Conservation (phyloP, 2,329 filamentous ascomycete genomes). For the Clonostachys sp. region DNA sequence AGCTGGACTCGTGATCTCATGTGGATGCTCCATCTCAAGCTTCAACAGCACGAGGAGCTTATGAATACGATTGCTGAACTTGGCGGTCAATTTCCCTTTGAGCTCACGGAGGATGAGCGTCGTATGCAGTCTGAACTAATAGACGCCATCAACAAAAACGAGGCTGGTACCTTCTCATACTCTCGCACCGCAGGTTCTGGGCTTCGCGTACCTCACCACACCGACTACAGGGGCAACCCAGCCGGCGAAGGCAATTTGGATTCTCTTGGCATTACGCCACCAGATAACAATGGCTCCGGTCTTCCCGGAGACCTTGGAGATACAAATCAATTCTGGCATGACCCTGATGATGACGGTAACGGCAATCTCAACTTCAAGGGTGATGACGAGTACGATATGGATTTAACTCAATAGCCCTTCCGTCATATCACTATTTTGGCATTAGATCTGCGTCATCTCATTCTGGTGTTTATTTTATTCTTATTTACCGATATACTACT, state of each 20-base stretch:
- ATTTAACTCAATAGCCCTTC: slow-evolving; percentile 36
- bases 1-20: slow-evolving; percentile 97
- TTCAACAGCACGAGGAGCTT: slow-evolving; percentile 86
- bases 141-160: slow-evolving; percentile 80
- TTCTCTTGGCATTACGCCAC: slow-evolving; percentile 28
- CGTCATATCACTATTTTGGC: too few relatives aligned
- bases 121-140: slow-evolving; percentile 93
- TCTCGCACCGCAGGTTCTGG: slow-evolving; percentile 79
- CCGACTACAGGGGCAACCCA: slow-evolving; percentile 77
- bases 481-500: neutral
- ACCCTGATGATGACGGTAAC: slow-evolving; percentile 68
- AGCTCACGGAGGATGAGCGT: slow-evolving; percentile 84
- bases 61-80: slow-evolving; percentile 69
- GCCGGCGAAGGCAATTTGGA: slow-evolving; percentile 19
- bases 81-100: slow-evolving; percentile 73
- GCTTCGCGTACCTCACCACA: slow-evolving; percentile 87
- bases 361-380: slow-evolving; percentile 81
- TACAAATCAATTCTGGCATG: slow-evolving; percentile 58
- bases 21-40: slow-evolving; percentile 90
- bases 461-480: neutral
- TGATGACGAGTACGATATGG: slow-evolving; percentile 91
- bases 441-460: neutral
- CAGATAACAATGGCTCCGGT: slow-evolving; percentile 28
- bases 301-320: slow-evolving; percentile 42
- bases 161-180: slow-evolving; percentile 73